Conservation (phyloP, 192 early-diverging fungal species). For the Gigaspora rosea region DNA sequence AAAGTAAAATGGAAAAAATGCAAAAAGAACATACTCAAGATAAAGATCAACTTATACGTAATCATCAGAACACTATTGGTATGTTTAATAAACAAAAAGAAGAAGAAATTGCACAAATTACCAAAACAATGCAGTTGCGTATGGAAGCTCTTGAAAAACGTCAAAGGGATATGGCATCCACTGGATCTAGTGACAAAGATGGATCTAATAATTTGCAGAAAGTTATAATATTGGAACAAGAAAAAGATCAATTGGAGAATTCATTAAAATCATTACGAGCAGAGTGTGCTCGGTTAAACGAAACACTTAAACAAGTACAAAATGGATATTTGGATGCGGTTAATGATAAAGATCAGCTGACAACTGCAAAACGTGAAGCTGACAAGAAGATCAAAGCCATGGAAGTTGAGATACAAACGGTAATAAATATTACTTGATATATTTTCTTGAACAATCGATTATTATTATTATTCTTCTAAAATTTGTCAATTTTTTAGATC, state of each 20-base stretch:
- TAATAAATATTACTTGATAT: background rate
- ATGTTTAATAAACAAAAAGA: background rate
- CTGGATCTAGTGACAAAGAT: background rate
- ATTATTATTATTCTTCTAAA: too few species aligned
- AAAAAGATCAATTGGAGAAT: background rate
- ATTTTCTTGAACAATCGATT: too few species aligned
- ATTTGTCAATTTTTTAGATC: too few species aligned
- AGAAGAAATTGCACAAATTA: background rate
- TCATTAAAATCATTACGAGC: background rate
- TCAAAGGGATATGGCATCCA: background rate
- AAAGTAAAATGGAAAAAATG: background rate
- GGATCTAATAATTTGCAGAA: too few species aligned
- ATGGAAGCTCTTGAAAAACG: background rate
- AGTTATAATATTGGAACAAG: too few species aligned
- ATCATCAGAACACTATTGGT: background rate
- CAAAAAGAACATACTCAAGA: slow-evolving; percentile 2
- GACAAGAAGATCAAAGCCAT: background rate
- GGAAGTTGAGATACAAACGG: background rate
- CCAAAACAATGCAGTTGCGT: background rate
- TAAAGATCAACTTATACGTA: background rate
- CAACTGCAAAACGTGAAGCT: background rate
- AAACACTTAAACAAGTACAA: slow-evolving; percentile 5
- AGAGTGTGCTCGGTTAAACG: slow-evolving; percentile 7
- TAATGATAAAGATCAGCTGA: slow-evolving; percentile 20
- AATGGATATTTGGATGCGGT: slow-evolving; percentile 9